Evolutionary conservation across 495 filamentous ascomycete genomes (phyloP).

Genomic region (Podospora pseudocomata): DNA sequence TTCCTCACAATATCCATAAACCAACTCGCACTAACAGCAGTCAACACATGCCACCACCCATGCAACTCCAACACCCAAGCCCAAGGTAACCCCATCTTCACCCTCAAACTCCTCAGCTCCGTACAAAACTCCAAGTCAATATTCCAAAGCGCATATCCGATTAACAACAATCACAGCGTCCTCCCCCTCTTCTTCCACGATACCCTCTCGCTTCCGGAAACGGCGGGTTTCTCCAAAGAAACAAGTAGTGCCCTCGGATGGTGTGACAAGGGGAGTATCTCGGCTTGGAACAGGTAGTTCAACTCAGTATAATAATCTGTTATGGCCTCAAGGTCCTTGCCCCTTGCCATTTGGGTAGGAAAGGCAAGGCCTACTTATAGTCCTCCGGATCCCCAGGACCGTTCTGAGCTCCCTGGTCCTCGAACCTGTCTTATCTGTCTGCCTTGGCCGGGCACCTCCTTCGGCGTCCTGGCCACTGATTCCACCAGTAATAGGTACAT

Average conservation of each 20-base stretch:
- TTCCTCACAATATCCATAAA: slow-evolving; percentile 29
- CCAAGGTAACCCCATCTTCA: slow-evolving; percentile 47
- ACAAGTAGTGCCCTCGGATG: slow-evolving; percentile 22
- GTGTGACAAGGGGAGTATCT: too few species aligned
- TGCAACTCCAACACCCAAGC: slow-evolving; percentile 55
- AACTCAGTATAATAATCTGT: too few species aligned
- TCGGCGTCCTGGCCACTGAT: too few species aligned
- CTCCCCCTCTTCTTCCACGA: slow-evolving; percentile 14
- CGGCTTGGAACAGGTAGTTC: too few species aligned
- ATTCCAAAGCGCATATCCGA: slow-evolving; percentile 49
- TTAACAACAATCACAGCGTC: slow-evolving; percentile 25
- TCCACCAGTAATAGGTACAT: too few species aligned
- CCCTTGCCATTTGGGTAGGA: too few species aligned
- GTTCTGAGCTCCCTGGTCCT: too few species aligned
- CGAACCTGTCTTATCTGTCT: too few species aligned
- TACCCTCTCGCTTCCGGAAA: slow-evolving; percentile 12
- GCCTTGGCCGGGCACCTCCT: too few species aligned
- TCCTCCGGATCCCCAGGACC: too few species aligned
- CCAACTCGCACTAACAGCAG: slow-evolving; percentile 43
- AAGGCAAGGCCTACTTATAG: too few species aligned
- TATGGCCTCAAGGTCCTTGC: too few species aligned
- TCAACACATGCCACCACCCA: slow-evolving; percentile 60
- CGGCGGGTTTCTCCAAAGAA: slow-evolving; percentile 16
- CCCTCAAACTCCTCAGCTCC: slow-evolving; percentile 35
- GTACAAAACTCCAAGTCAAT: slow-evolving; percentile 46